phyloP scores from a whole-genome alignment of 371 early-diverging fungal species.

The Mucor sp. region DNA sequence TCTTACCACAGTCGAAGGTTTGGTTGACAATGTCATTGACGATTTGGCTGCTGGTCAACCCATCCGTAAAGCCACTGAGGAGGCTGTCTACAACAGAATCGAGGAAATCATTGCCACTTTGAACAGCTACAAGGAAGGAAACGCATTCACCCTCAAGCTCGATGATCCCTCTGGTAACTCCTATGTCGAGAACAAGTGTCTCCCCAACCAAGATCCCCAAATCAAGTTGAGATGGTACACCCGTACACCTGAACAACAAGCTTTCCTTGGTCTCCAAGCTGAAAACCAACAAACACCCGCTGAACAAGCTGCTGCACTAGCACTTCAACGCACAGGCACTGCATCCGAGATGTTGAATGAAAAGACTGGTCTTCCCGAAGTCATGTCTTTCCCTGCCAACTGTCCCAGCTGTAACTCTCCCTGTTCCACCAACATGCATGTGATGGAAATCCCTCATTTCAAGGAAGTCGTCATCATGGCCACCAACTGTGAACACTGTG shows the following conservation, averaged over 20 bases:
- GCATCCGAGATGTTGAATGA: slow-evolving; percentile 38
- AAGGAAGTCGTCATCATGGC: slow-evolving; percentile 97
- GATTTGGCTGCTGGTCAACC: slow-evolving; percentile 81
- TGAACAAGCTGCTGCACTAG: slow-evolving; percentile 39
- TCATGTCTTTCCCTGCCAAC: slow-evolving; percentile 82
- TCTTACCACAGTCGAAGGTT: slow-evolving; percentile 90
- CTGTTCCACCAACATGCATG: slow-evolving; percentile 90
- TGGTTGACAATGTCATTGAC: slow-evolving; percentile 77
- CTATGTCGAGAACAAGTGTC: slow-evolving; percentile 79
- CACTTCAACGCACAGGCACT: slow-evolving; percentile 8
- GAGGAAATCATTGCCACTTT: slow-evolving; percentile 71
- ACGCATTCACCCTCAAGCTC: slow-evolving; percentile 73
- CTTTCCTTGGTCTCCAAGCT: slow-evolving; percentile 70
- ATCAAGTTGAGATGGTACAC: slow-evolving; percentile 65
- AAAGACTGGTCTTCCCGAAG: slow-evolving; percentile 58
- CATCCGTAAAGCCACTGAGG: slow-evolving; percentile 68
- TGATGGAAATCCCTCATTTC: slow-evolving; percentile 92
- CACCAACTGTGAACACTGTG: slow-evolving; percentile 90
- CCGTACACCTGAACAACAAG: slow-evolving; percentile 81
- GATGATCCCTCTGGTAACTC: slow-evolving; percentile 95
- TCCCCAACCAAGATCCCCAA: slow-evolving; percentile 80
- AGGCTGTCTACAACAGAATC: slow-evolving; percentile 74
- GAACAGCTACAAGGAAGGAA: slow-evolving; percentile 55
- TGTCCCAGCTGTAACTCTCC: slow-evolving; percentile 87
- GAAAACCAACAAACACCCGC: slow-evolving; percentile 53